Conservation (phyloP, 495 filamentous ascomycete genomes). For the Baudoinia panamericana region DNA sequence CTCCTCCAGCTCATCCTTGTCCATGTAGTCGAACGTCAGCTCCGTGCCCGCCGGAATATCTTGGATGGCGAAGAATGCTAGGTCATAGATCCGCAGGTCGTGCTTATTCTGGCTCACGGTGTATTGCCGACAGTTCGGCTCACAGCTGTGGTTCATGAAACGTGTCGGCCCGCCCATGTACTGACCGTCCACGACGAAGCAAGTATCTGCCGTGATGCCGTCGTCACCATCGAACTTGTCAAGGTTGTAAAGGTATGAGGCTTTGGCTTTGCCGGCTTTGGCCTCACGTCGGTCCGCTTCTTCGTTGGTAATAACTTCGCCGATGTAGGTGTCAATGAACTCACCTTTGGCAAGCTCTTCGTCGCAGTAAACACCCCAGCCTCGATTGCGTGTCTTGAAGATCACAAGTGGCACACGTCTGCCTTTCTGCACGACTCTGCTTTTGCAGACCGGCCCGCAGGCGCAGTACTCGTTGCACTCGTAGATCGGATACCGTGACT, state of each 20-base stretch:
- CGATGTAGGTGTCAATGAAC: slow-evolving; percentile 80
- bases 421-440: slow-evolving; percentile 68
- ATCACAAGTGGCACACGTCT: slow-evolving; percentile 63
- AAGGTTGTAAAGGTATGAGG: slow-evolving; percentile 69
- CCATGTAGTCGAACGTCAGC: slow-evolving; percentile 66
- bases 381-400: slow-evolving; percentile 63
- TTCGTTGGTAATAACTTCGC: slow-evolving; percentile 66
- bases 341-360: slow-evolving; percentile 60
- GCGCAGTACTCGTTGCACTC: slow-evolving; percentile 69
- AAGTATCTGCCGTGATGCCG: slow-evolving; percentile 19
- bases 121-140: slow-evolving; percentile 67
- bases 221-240: slow-evolving; percentile 55
- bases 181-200: slow-evolving; percentile 48
- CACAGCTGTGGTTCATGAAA: slow-evolving; percentile 58
- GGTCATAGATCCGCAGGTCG: slow-evolving; percentile 64
- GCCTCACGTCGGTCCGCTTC: slow-evolving; percentile 55
- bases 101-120: slow-evolving; percentile 66
- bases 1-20: slow-evolving; percentile 46
- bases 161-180: slow-evolving; percentile 44
- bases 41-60: slow-evolving; percentile 60
- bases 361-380: slow-evolving; percentile 68
- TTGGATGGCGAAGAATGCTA: slow-evolving; percentile 69
- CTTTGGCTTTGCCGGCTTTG: slow-evolving; percentile 37
- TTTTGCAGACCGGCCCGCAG: slow-evolving; percentile 57
- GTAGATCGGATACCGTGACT: slow-evolving; percentile 52